Evolutionary conservation across 2,329 filamentous ascomycete species (phyloP), one percentile per base, ranked within the genome.

Genomic region (Trichoderma sp.): DNA sequence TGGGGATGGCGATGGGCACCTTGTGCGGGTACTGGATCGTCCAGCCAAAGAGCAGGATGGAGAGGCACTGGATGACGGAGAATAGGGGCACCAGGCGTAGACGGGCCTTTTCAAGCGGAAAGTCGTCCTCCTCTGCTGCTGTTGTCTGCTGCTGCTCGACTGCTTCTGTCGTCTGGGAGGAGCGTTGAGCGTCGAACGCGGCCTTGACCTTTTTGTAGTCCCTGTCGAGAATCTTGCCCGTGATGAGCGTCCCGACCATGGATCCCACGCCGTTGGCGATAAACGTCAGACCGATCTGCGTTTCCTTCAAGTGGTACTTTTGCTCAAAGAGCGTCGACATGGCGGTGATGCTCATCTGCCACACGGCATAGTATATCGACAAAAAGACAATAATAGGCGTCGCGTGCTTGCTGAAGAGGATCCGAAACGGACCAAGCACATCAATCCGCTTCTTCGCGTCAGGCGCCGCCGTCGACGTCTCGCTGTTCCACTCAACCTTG

Each of bases 181-280:
- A 77, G 0, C 2, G 9, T 41, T 12, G 51, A 24, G 50, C 4
- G 3, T 71, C 68, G 14, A 69, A 34, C 4, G 75, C 78, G 7
- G 75, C 73, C 10, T 88, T 87, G 66, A 89, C 81, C 1, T 88
- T 84, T 1, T 82, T 80, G 72, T 87, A 93, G 73, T 90, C 91
- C 76, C 82, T 83, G 74, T 92, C 89, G 30, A 91, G 81, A 1
- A 87, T 69, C 4, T 81, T 80, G 1, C 89, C 87, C 3, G 78
- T 77, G 5, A 79, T 70, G 15, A 79, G 70, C 0, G 81, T 81
- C 0, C 82, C 78, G 2, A 80, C 69, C n/a, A 82, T 76, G 24
- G 81, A 82, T 0, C 83, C 83, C 4, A 71, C 76, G 0, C 83
- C 83, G 28, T 83, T 72, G 3, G 84, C 83, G 1, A 85, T 74